Evolutionary conservation across 2,329 filamentous ascomycete genomes (phyloP), one percentile per base, ranked within the genome.

Genomic region (Verticillium nonalfalfae): DNA sequence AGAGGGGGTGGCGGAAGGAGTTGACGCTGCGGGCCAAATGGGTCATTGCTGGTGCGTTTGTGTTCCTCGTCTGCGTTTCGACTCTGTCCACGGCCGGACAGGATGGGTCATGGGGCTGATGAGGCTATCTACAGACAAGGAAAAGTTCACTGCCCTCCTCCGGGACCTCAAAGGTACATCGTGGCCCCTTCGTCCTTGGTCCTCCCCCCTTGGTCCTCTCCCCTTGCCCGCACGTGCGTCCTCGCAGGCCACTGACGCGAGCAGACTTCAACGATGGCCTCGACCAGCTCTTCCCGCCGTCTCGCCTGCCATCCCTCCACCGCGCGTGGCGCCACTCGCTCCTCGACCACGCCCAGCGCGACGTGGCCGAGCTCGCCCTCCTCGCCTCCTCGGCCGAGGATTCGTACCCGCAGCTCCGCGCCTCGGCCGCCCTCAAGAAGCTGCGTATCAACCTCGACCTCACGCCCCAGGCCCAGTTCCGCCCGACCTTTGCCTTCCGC

Each of bases 201-300:
- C 21, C 21, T 21, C 21, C 1, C 21, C 21, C 21, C 21, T 21
- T 21, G 21, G 21, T 21, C 21, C 21, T 21, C 21, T 1, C 21
- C 21, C 21, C 21, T 21, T 21, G 21, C 21, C 21, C 21, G 21
- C 26, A 31, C 26, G 4, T 31, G 26, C 26, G 4, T 58, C 21
- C 31, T 15, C 31, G 7, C 11, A 52, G 26, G 26, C 26, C 4
- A 31, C 26, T 31, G 26, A 31, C 26, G 26, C 26, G 26, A 31
- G 26, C 65, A 74, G 78, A 79, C 68, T 79, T 76, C 68, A 81
- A 80, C 67, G 76, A 81, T 68, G 77, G 79, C 50, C 70, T 81
- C 13, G 78, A 80, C 62, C 75, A 77, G 56, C 72, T 80, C 57
- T 80, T 80, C 68, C 78, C 78, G 14, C 70, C 73, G 7, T 72